phyloP scores from a whole-genome alignment of 768 basidiomycete genomes.

The Agrocybe pediades region DNA sequence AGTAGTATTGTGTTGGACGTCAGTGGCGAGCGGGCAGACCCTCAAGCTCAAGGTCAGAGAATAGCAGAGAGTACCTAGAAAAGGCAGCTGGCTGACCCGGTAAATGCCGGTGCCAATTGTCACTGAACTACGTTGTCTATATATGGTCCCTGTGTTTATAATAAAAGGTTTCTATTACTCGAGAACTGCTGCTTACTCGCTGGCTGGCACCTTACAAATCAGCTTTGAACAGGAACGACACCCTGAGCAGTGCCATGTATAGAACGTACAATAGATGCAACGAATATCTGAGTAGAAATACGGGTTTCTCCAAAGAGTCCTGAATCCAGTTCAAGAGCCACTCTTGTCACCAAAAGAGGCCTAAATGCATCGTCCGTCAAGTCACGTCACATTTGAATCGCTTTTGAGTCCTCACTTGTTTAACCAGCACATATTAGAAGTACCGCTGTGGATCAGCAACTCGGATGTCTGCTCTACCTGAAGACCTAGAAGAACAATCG shows the following conservation, averaged over 20 bases:
- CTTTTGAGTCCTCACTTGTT: slow-evolving; percentile 10
- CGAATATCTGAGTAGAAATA: no score
- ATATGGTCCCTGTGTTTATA: slow-evolving; percentile 28
- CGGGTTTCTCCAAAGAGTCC: no score
- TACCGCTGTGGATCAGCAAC: slow-evolving; percentile 1
- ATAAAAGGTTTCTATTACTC: no score
- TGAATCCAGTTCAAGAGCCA: no score
- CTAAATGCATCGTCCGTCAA: slow-evolving; percentile 12
- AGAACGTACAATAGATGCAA: no score
- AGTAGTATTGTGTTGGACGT: no score
- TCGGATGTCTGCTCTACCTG: slow-evolving; percentile 33
- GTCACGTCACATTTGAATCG: slow-evolving; percentile 26
- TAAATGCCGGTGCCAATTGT: slow-evolving; percentile 3
- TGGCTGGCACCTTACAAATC: no score
- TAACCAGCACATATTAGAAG: slow-evolving; percentile 2
- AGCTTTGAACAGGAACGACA: no score
- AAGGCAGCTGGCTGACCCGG: slow-evolving; percentile 4
- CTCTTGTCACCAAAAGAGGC: slow-evolving; percentile 16
- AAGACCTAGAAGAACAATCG: slow-evolving; percentile 26
- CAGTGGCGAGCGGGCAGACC: no score
- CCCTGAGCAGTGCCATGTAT: no score
- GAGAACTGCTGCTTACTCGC: no score
- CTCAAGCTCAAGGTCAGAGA: background rate
- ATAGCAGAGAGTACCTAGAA: background rate
- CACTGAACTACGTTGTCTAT: slow-evolving; percentile 38